These are phyloP conservation scores for Gaeumannomyces tritici DNA, from an alignment of 2,329 filamentous ascomycete species.

Conservation along the genomic window DNA sequence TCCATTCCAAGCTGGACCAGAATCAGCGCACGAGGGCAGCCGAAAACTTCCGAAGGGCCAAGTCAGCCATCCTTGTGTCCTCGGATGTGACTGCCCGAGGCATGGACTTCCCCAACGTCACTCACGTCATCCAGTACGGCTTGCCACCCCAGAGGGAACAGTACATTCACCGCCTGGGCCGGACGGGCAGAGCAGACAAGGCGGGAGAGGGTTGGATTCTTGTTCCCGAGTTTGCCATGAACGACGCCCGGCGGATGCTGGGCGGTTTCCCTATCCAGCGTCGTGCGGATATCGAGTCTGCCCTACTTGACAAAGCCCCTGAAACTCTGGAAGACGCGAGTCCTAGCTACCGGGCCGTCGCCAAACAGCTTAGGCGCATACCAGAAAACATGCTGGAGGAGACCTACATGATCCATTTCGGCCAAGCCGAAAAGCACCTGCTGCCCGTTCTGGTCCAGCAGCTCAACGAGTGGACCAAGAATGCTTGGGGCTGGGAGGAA, in stretches of 20 bases:
- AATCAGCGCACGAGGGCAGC: conserved; percentile 57
- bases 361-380: conserved; percentile 23
- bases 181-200: conserved; percentile 67
- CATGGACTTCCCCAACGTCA: conserved; percentile 55
- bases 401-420: conserved; percentile 50
- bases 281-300: conserved; percentile 39
- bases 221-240: conserved; percentile 43
- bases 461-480: conserved; percentile 42
- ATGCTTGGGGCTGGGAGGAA: conserved; percentile 41
- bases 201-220: conserved; percentile 64
- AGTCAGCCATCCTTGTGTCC: conserved; percentile 59
- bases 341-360: neutral
- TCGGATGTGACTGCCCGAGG: conserved; percentile 74
- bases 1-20: conserved; percentile 76
- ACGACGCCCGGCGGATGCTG: conserved; percentile 39
- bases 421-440: conserved; percentile 26
- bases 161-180: conserved; percentile 54
- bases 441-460: conserved; percentile 30
- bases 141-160: conserved; percentile 42
- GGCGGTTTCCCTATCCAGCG: conserved; percentile 50
- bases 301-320: conserved; percentile 31
- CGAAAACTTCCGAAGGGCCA: conserved; percentile 58
- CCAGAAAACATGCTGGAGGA: conserved; percentile 29
- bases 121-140: conserved; percentile 52
- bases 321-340: conserved; percentile 26